Conservation (phyloP, 1,284 basidiomycete genomes). For the Rhodotorula sp. region DNA sequence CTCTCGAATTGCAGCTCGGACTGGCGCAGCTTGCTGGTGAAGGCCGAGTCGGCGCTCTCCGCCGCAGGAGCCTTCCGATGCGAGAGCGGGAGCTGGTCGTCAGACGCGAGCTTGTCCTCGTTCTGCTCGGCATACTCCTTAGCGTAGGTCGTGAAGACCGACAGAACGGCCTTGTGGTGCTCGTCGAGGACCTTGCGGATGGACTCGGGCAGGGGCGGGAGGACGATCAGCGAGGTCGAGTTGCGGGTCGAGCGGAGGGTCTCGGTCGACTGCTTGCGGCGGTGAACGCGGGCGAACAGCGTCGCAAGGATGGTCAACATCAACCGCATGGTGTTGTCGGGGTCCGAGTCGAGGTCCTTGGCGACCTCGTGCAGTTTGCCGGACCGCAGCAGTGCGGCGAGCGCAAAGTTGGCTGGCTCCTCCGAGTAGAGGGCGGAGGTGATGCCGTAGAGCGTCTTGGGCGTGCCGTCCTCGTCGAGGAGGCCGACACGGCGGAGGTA, state of each 20-base stretch:
- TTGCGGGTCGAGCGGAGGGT: constrained; percentile 52
- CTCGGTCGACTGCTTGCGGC: constrained; percentile 55
- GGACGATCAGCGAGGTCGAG: constrained; percentile 60
- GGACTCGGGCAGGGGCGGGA: constrained; percentile 56
- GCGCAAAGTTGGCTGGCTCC: constrained; percentile 67
- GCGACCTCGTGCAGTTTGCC: constrained; percentile 63
- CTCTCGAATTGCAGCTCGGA: constrained; percentile 52
- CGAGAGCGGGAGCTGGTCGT: constrained; percentile 55
- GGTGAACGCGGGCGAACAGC: constrained; percentile 61
- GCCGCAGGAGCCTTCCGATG: constrained; percentile 15
- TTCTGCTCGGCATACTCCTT: constrained; percentile 55
- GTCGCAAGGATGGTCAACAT: constrained; percentile 60
- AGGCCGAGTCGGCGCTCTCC: constrained; percentile 49
- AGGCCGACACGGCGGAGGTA: constrained; percentile 62
- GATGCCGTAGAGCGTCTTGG: constrained; percentile 56
- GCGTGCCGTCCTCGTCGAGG: constrained; percentile 57
- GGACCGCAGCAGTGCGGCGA: constrained; percentile 59
- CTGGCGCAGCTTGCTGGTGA: constrained; percentile 50
- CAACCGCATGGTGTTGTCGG: constrained; percentile 55
- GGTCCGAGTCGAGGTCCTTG: constrained; percentile 47
- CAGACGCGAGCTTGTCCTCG: constrained; percentile 51
- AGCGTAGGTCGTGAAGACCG: constrained; percentile 60
- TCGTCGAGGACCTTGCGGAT: constrained; percentile 53
- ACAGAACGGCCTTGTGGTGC: constrained; percentile 58
- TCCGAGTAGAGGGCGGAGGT: constrained; percentile 58